A percentile compares a stretch with the other conserved stretches of the same genome.
phyloP scores from a whole-genome alignment of 2,329 filamentous ascomycete genomes.

The Sclerotinia spermophila region DNA sequence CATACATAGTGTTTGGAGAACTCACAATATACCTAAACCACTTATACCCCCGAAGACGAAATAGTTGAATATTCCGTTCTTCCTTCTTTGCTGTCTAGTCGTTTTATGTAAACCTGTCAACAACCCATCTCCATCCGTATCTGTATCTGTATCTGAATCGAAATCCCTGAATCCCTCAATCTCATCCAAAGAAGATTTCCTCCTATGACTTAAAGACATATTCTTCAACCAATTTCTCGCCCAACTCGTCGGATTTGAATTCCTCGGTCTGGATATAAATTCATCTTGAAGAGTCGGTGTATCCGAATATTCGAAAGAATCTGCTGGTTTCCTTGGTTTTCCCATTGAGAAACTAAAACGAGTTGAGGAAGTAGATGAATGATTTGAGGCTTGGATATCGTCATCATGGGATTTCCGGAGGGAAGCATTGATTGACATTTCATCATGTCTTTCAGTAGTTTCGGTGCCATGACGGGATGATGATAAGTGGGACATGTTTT shows the following conservation, averaged over 20 bases:
- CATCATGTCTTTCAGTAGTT: not conserved
- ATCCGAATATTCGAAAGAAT: slow-evolving; percentile 21
- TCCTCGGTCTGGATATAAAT: slow-evolving; percentile 12
- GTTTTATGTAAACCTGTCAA: slow-evolving; percentile 18
- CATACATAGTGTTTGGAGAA: slow-evolving; percentile 5
- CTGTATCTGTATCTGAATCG: not conserved
- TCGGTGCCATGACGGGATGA: not conserved
- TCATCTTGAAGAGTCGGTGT: slow-evolving; percentile 21
- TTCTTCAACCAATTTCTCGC: slow-evolving; percentile 19
- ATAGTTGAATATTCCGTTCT: slow-evolving; percentile 32
- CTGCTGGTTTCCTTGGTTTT: not conserved
- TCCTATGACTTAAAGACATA: not conserved
- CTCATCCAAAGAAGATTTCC: slow-evolving; percentile 12
- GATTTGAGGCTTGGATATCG: not conserved
- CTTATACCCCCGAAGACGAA: slow-evolving; percentile 40
- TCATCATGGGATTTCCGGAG: not conserved
- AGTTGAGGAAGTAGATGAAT: not conserved
- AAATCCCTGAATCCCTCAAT: not conserved
- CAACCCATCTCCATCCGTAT: slow-evolving; percentile 16
- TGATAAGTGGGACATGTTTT: slow-evolving; percentile 8
- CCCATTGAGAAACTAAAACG: slow-evolving; percentile 4
- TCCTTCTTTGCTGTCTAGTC: slow-evolving; percentile 18
- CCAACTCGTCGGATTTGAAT: slow-evolving; percentile 18
- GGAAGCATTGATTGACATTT: not conserved
- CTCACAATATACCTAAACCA: slow-evolving; percentile 40